Base-by-base conservation (phyloP, 345 rosid genomes). In the Iberis pinnata region DNA sequence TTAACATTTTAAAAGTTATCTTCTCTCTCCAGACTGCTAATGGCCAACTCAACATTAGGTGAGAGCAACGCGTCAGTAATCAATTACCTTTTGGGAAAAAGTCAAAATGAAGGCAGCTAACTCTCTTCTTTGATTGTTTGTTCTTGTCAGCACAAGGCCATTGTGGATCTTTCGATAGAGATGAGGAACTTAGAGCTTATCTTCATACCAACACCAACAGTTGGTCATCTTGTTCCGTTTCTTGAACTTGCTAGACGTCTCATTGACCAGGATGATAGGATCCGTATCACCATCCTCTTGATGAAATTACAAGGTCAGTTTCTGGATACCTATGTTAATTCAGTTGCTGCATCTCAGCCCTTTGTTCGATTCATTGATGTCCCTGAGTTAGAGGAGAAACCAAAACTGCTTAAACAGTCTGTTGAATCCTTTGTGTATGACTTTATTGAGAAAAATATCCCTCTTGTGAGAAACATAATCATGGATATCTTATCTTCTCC, bases 161-260 rank as follows among this genome's bases (percentile, higher is more conserved):
- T 3, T 11, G 8, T 12, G 16, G 24, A 24, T n/a, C 27, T 58
- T 3, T 52, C 43, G 14, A 8, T 44, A 20, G 25, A 47, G 20
- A 61, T 55, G 64, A 52, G 48, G 36, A 63, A 27, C 19, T 9
- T 32, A 43, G 69, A 69, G 63, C 55, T 69, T 43, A 57, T 69
- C 56, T 56, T 69, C 60, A 63, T 62, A 9, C 69, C 68, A 25
- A 43, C 55, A 43, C 73, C 68, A 10, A 36, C 53, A 0, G 49
- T 69, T 43, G 76, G 85, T 41, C 87, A 85, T 78, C 42, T 73
- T 20, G 68, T 70, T 15, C 68, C 83, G 2, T 26, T 70, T 39
- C 20, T 79, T 12, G 83, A 80, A 36, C 67, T 86, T 8, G 75
- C 81, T 1, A 73, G 55, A 43, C 62, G 65, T 43, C 63, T 84